Evolutionary conservation across 371 early-diverging fungal species (phyloP).

Genomic region (Rhizopus microsporus): DNA sequence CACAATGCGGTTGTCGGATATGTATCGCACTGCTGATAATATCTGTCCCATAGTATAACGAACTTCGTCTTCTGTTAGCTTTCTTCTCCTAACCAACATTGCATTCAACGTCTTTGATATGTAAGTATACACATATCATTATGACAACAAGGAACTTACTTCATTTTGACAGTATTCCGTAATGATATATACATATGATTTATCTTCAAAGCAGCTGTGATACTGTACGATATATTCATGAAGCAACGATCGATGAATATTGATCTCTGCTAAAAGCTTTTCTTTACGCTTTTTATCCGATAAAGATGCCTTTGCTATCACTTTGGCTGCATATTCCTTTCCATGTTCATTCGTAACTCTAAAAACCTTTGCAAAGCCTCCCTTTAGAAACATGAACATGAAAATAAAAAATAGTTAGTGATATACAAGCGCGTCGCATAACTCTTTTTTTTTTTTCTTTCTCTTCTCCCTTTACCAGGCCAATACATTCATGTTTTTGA

Average conservation of each 20-base stretch:
- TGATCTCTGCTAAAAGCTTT: slow-evolving; percentile 86
- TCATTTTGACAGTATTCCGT: slow-evolving; percentile 94
- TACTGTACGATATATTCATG: slow-evolving; percentile 91
- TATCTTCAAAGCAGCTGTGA: slow-evolving; percentile 86
- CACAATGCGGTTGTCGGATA: slow-evolving; percentile 86
- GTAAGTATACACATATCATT: slow-evolving; percentile 13
- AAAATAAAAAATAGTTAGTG: background rate
- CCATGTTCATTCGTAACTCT: slow-evolving; percentile 52
- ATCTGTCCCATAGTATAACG: slow-evolving; percentile 87
- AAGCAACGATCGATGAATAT: slow-evolving; percentile 76
- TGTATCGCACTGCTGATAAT: slow-evolving; percentile 80
- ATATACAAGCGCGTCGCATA: too few species aligned
- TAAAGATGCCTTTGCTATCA: slow-evolving; percentile 69
- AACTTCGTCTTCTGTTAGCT: slow-evolving; percentile 89
- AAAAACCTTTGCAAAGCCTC: slow-evolving; percentile 92
- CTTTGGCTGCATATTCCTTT: slow-evolving; percentile 76
- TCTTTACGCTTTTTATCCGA: slow-evolving; percentile 57
- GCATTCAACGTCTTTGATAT: slow-evolving; percentile 71
- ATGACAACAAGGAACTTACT: slow-evolving; percentile 41
- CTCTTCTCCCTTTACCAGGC: slow-evolving; percentile 9
- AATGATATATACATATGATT: slow-evolving; percentile 87
- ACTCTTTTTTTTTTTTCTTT: background rate
- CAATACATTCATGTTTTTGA: slow-evolving; percentile 14
- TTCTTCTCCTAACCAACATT: slow-evolving; percentile 76
- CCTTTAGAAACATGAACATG: slow-evolving; percentile 54